phyloP scores from a whole-genome alignment of 2,329 filamentous ascomycete genomes.

The Didymella glomerata region DNA sequence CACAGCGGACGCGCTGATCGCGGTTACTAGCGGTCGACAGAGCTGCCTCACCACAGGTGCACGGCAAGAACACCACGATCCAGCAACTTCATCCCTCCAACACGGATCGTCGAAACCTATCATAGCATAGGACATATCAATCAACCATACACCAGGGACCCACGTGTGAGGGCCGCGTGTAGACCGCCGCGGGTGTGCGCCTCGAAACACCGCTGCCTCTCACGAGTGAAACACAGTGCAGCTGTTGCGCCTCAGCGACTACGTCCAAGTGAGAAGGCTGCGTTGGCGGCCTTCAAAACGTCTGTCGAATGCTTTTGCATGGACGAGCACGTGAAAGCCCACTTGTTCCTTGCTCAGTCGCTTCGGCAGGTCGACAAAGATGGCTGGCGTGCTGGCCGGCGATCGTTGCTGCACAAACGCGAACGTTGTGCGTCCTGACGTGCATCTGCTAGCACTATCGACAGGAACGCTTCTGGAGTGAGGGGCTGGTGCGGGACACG shows the following conservation, averaged over 20 bases:
- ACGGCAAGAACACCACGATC: slow-evolving; percentile 1
- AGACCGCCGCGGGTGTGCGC: not conserved
- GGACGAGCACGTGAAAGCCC: slow-evolving; percentile 8
- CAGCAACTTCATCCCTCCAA: not conserved
- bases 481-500: not conserved
- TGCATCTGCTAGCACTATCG: slow-evolving; percentile 12
- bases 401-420: slow-evolving; percentile 15
- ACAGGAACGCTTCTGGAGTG: not conserved
- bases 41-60: slow-evolving; percentile 6
- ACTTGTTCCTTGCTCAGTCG: slow-evolving; percentile 6
- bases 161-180: slow-evolving; percentile 10
- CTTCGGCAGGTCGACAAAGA: slow-evolving; percentile 14
- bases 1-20: slow-evolving; percentile 8
- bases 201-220: slow-evolving; percentile 11
- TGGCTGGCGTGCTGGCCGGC: slow-evolving; percentile 18
- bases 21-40: slow-evolving; percentile 11
- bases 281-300: not conserved
- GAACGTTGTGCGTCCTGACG: slow-evolving; percentile 19
- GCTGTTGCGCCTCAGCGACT: slow-evolving; percentile 1
- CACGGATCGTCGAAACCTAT: not conserved
- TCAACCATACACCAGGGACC: not conserved
- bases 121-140: not conserved
- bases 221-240: slow-evolving; percentile 9
- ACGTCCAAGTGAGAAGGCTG: not conserved
- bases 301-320: slow-evolving; percentile 1